These are phyloP conservation scores for Citrus unshiu DNA, from an alignment of 345 rosid genomes.

Conservation along the genomic window DNA sequence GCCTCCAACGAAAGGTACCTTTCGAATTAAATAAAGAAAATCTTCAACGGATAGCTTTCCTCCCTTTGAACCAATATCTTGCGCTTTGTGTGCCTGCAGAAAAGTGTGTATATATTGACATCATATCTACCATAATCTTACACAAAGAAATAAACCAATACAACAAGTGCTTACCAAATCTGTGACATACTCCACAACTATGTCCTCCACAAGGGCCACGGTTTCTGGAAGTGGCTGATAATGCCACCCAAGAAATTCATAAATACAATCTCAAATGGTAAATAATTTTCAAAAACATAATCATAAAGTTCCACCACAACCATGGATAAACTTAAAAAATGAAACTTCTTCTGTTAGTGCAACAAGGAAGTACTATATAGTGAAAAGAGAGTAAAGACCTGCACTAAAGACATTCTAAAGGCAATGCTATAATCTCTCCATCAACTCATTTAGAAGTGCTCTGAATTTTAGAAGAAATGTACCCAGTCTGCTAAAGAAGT, in stretches of 20 bases:
- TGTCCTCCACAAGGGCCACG: constrained; percentile 91
- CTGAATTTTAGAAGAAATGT: background rate
- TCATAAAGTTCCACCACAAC: background rate
- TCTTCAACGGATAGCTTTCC: constrained; percentile 85
- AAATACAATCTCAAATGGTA: background rate
- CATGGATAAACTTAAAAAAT: background rate
- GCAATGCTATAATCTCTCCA: background rate
- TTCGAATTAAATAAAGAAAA: constrained; percentile 75
- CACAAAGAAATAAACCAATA: background rate
- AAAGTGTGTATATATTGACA: background rate
- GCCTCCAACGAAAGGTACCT: constrained; percentile 38
- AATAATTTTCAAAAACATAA: background rate
- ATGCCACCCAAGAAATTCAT: constrained; percentile 9
- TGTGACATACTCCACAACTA: constrained; percentile 85
- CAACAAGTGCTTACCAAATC: constrained; percentile 59
- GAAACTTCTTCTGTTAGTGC: background rate
- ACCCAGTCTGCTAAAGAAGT: background rate
- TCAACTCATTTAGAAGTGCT: background rate
- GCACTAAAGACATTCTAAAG: background rate
- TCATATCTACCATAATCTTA: background rate
- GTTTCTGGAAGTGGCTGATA: constrained; percentile 87
- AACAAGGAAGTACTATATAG: background rate
- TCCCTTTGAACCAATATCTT: constrained; percentile 78
- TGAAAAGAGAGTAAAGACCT: background rate
- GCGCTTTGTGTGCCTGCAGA: constrained; percentile 80